Evolutionary conservation across 2,329 filamentous ascomycete genomes (phyloP).

Genomic region (Fusarium pseudoanthophilum): DNA sequence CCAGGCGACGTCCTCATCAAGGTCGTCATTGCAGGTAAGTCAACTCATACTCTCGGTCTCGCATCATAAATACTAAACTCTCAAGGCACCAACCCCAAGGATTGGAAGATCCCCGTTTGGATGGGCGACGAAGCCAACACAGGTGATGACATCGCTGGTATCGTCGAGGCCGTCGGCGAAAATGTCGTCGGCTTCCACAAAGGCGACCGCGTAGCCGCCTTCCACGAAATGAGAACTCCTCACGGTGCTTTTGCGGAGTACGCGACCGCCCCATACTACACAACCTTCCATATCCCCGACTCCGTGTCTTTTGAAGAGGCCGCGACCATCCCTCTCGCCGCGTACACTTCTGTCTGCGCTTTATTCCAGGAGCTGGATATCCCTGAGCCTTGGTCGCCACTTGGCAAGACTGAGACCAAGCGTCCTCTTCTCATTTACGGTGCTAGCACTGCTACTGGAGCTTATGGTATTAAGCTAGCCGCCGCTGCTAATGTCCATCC

Average conservation of each 20-base stretch:
- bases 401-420: conserved; percentile 27
- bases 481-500: conserved; percentile 63
- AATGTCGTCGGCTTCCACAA: conserved; percentile 33
- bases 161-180: conserved; percentile 31
- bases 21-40: conserved; percentile 4
- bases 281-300: conserved; percentile 65
- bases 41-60: rapidly evolving
- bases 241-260: conserved; percentile 71
- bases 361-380: conserved; percentile 16
- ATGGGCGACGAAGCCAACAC: conserved; percentile 5
- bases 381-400: conserved; percentile 11
- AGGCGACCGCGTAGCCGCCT: conserved; percentile 60
- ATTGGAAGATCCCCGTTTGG: conserved; percentile 39
- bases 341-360: conserved; percentile 8
- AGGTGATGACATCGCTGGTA: conserved; percentile 44
- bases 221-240: conserved; percentile 61
- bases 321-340: conserved; percentile 14
- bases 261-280: conserved; percentile 64
- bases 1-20: conserved; percentile 12
- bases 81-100: conserved; percentile 43
- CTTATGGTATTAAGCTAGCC: conserved; percentile 67
- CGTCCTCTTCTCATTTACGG: conserved; percentile 63
- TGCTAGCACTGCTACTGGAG: conserved; percentile 63
- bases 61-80: rapidly evolving
- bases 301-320: conserved; percentile 3